Percentiles rank a stretch among this genome's conserved stretches.
Evolutionary conservation across 495 filamentous ascomycete genomes (phyloP).

Genomic region (Talaromyces proteolyticus): DNA sequence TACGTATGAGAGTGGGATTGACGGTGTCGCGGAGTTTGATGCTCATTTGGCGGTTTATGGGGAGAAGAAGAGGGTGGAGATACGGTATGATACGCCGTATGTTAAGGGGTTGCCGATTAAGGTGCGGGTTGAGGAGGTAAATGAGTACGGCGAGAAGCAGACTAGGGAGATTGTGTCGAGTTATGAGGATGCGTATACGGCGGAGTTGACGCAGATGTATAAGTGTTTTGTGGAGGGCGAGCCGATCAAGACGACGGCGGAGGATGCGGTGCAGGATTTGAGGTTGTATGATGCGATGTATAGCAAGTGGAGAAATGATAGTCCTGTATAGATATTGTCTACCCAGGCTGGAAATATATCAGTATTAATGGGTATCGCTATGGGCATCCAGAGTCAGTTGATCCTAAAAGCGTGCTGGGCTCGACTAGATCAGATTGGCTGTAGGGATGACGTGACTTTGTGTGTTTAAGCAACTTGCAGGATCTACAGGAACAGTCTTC

Average conservation of each 20-base stretch:
- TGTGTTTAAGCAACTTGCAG: too few relatives aligned
- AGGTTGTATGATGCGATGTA: constrained; percentile 13
- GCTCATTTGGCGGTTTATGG: constrained; percentile 50
- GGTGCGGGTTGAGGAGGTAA: constrained; percentile 42
- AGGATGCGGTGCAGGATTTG: constrained; percentile 47
- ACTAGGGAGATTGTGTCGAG: constrained; percentile 30
- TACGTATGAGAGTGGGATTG: constrained; percentile 50
- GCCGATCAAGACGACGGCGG: constrained; percentile 40
- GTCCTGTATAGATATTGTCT: background rate
- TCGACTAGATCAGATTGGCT: too few relatives aligned
- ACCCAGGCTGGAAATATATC: background rate
- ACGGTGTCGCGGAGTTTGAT: constrained; percentile 49
- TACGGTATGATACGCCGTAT: constrained; percentile 49
- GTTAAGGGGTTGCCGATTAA: constrained; percentile 39
- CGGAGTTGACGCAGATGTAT: constrained; percentile 44
- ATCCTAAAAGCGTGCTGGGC: too few relatives aligned
- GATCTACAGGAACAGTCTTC: too few relatives aligned
- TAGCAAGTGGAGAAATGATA: background rate
- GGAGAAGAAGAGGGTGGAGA: constrained; percentile 33
- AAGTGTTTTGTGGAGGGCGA: constrained; percentile 32
- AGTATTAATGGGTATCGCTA: background rate
- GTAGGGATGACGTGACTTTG: too few relatives aligned
- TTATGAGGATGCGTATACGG: constrained; percentile 47
- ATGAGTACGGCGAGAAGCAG: constrained; percentile 24
- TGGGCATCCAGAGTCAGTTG: too few relatives aligned